Evolutionary conservation across 768 basidiomycete genomes (phyloP), one percentile per base, ranked within the genome.

Genomic region (Lepiota brunneoincarnata): DNA sequence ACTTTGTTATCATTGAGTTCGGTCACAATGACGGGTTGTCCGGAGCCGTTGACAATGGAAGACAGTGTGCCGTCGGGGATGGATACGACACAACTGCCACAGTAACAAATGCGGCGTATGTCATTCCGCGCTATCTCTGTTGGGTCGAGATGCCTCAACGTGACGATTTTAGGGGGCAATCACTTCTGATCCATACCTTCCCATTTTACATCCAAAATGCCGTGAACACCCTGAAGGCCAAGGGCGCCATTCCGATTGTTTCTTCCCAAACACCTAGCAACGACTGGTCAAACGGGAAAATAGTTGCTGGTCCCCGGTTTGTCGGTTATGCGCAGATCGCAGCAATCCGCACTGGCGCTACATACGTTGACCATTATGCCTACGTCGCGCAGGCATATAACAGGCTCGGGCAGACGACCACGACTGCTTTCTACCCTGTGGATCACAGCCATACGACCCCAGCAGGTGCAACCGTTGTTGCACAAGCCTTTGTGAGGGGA

Each of bases 181-280:
- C 63, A 2, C 62, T 71, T 20, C 64, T 73, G 36, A 74, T 79
- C 23, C 75, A 76, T 54, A 76, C 74, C 2, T 79, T 75, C 69
- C 71, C 70, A 23, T 77, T 60, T 61, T 79, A 78, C 56, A 69
- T 78, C 39, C 68, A 75, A 58, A 73, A 76, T 54, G 76, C 76
- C 0, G 68, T 74, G 46, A 72, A 65, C 34, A 58, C 71, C 7
- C 60, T 79, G 43, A 66, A 73, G 58, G 67, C 74, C 0, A 79
- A 79, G 61, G 79, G 79, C 15, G 76, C 72, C 31, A 76, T 70
- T 24, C 71, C 73, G 26, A 78, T 81, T 51, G 64, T 80, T 9
- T 75, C 75, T 11, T 74, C 76, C 2, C 75, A 76, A 54, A 80
- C 79, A 2, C 79, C 79, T 6, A 64, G 70, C 57, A 76, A 80